phyloP scores from a whole-genome alignment of 129 eudicot species.

The Dittrichia graveolens region DNA sequence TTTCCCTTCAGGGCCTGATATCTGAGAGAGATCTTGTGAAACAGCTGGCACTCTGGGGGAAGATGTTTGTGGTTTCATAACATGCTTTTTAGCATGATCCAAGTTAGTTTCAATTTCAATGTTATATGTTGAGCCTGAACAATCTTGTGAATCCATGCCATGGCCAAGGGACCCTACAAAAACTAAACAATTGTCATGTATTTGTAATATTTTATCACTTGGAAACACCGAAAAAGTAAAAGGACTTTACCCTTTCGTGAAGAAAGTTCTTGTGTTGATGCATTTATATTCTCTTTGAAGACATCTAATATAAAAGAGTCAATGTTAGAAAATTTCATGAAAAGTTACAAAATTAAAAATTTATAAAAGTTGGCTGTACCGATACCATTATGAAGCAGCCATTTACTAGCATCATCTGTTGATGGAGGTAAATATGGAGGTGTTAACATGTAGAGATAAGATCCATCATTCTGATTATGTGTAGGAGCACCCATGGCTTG shows the following conservation, averaged over 20 bases:
- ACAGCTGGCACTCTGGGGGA: conserved; percentile 15
- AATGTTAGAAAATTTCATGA: conserved; percentile 15
- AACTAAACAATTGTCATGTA: conserved; percentile 13
- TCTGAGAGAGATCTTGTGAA: conserved; percentile 69
- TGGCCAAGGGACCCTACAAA: conserved; percentile 35
- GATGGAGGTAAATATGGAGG: conserved; percentile 80
- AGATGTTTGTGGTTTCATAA: conserved; percentile 28
- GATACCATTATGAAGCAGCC: conserved; percentile 54
- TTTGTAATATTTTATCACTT: conserved; percentile 11
- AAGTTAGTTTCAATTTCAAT: conserved; percentile 18
- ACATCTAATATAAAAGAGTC: conserved; percentile 31
- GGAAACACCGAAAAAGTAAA: conserved; percentile 4
- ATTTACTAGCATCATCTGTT: conserved; percentile 49
- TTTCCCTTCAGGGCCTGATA: conserved; percentile 80
- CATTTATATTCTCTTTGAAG: conserved; percentile 12
- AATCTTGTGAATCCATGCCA: conserved; percentile 34
- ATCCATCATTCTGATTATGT: conserved; percentile 62
- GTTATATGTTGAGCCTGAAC: conserved; percentile 30
- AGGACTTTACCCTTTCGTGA: conserved; percentile 36
- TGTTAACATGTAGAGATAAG: conserved; percentile 67
- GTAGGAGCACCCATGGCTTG: conserved; percentile 52
- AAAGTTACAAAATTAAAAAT: conserved; percentile 16
- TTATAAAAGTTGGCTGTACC: conserved; percentile 23
- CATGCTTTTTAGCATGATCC: conserved; percentile 31
- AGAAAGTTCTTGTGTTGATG: conserved; percentile 30